These are phyloP conservation scores for Rhizoclosmatium globosum DNA, from an alignment of 192 early-diverging fungal species.

Conservation along the genomic window DNA sequence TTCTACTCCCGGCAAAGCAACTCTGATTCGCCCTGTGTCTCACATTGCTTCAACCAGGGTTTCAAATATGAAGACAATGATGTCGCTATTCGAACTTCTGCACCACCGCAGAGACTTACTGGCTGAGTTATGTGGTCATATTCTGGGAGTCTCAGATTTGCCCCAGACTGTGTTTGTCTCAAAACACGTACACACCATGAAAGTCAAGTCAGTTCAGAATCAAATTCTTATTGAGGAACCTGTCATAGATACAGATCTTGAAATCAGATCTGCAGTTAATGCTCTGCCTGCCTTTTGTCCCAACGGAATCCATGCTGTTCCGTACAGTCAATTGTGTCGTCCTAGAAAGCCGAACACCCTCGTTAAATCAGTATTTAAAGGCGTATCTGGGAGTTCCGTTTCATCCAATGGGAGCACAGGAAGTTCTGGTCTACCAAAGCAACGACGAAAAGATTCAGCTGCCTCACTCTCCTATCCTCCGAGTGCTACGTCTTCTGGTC, in stretches of 20 bases:
- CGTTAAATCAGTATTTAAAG: not conserved
- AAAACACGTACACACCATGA: not conserved
- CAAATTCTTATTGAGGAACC: not conserved
- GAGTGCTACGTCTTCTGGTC: too few species aligned
- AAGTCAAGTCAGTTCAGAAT: not conserved
- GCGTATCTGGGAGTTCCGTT: too few species aligned
- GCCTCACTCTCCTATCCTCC: too few species aligned
- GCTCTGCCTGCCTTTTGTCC: conserved; percentile 15
- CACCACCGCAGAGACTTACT: not conserved
- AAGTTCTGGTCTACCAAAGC: too few species aligned
- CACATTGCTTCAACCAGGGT: not conserved
- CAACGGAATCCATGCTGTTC: conserved; percentile 11
- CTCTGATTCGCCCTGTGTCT: not conserved
- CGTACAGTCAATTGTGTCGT: not conserved
- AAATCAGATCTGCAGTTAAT: not conserved
- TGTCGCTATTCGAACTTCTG: not conserved
- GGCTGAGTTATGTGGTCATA: conserved; percentile 3
- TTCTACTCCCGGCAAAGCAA: not conserved
- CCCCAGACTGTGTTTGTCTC: not conserved
- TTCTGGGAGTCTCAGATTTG: not conserved
- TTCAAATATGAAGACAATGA: not conserved
- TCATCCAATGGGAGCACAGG: too few species aligned
- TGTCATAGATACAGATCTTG: not conserved
- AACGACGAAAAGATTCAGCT: too few species aligned
- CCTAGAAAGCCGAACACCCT: not conserved